These are phyloP conservation scores for Cadophora gregata DNA, from an alignment of 2,329 filamentous ascomycete species.

Conservation along the genomic window DNA sequence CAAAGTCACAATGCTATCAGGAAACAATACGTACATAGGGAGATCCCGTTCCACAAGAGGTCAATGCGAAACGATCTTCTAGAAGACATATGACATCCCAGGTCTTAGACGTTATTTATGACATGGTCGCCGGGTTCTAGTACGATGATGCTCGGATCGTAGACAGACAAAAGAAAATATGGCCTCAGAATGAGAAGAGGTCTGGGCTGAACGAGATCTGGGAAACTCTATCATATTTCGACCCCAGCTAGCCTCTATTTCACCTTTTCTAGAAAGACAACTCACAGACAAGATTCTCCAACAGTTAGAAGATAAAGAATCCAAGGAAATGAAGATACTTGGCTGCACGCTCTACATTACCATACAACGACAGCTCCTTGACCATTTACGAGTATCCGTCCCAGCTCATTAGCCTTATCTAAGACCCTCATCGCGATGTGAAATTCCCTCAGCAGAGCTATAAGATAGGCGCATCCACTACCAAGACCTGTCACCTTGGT, in stretches of 20 bases:
- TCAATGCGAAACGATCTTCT: not conserved
- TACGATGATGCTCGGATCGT: not conserved
- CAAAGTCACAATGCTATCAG: slow-evolving; percentile 10
- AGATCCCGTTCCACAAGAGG: not conserved
- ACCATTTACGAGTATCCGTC: no score
- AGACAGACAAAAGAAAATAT: slow-evolving; percentile 1
- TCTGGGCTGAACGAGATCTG: not conserved
- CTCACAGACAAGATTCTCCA: not conserved
- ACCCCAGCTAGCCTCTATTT: not conserved
- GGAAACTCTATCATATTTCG: not conserved
- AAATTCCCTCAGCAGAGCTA: no score
- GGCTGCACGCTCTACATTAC: not conserved
- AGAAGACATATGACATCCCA: slow-evolving; percentile 4
- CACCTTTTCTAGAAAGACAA: no score
- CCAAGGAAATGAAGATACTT: not conserved
- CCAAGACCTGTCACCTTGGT: no score
- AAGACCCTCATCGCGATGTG: no score
- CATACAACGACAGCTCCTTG: not conserved
- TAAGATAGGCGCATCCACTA: no score
- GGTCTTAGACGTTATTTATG: slow-evolving; percentile 1
- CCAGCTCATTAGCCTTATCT: no score
- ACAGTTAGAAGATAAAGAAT: not conserved
- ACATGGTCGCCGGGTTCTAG: not conserved
- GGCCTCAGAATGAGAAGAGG: not conserved
- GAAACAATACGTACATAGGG: not conserved